Evolutionary conservation across 23 red algal species (phyloP), one percentile per base, ranked within the genome.

Genomic region (Gracilaria domingensis): DNA sequence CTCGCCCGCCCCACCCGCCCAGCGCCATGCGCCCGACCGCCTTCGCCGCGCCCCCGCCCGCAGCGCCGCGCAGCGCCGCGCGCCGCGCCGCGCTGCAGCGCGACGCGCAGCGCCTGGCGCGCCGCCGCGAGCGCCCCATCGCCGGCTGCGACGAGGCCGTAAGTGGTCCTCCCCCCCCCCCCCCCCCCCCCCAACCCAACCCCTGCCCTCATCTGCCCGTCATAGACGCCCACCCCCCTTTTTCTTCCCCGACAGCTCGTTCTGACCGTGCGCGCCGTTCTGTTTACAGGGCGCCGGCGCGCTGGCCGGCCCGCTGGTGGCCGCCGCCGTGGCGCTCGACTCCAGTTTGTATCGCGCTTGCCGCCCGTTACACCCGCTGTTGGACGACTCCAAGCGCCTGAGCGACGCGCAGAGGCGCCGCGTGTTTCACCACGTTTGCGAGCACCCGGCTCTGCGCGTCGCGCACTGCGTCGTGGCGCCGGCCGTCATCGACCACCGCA

Each of bases 401-500:
- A 47, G 40, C 66, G 45, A 25, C 51, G 51, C 42, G 42, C 42
- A 11, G 11, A 54, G 61, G 24, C 40, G 24, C 25, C 65, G 60
- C 28, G 40, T 88, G 29, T 73, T 42, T 26, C 29, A 50, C 11
- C 25, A 57, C 20, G 17, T 88, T 33, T 38, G 40, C 18, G 13
- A 23, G 1, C 67, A 88, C 45, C 44, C 82, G 18, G 89, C 83
- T 0, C 55, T 93, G 33, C 75, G 21, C 23, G 36, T 90, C 25
- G 84, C 66, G 30, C 54, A 75, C 25, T 53, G 74, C 86, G 45
- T 91, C 21, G 83, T 93, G 26, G 33, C 82, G 35, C 45, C 65
- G 2, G 12, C 50, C 6, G 35, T 69, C 36, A 86, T 98, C 26
- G 96, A 98, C 82, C 34, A 33, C 29, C 67, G 83, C 49, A 98